Evolutionary conservation across 441 rosid species (phyloP), one percentile per base, ranked within the genome.

Genomic region (Mallotus repandus): DNA sequence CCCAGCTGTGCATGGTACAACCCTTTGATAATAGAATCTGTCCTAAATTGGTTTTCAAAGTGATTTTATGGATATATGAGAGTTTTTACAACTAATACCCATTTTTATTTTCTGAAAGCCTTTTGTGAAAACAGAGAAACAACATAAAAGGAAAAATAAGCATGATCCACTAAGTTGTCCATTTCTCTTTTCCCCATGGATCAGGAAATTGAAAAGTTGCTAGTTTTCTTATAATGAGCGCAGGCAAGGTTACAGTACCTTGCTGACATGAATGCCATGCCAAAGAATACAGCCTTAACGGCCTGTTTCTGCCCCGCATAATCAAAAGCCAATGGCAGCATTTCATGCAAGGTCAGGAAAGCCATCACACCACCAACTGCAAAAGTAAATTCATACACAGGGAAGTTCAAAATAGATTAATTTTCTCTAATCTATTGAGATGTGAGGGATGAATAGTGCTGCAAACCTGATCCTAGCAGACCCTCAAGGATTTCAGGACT

Each of bases 361-460:
- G 99, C 98, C 99, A 96, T 96, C 76, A 96, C 96, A 73, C 99
- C 99, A 74, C 99, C 98, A 83, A 96, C 99, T 96, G 90, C 73
- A 80, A 67, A 73, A 74, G 41, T 38, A 19, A 72, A 41, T 43
- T 6, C 7, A 45, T 38, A 46, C 0, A 43, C 10, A 46, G 61
- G 68, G 21, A 68, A 19, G 5, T 64, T 56, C 14, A 29, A 11
- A 25, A 49, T 0, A 52, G 25, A 66, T 32, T 32, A 60, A 68
- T 38, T 76, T 71, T 70, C 46, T 18, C 52, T 18, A 69, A 70
- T 25, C 55, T 35, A 50, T 50, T 52, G 68, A 52, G 53, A 79
- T 58, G 21, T 13, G n/a, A 70, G 49, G 11, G 59, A 64, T 67
- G 1, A 58, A 63, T 52, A 22, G 15, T 13, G 74, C 25, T 45